These are phyloP conservation scores for Solanum appendiculatum DNA, from an alignment of 257 asterid species.

Conservation along the genomic window DNA sequence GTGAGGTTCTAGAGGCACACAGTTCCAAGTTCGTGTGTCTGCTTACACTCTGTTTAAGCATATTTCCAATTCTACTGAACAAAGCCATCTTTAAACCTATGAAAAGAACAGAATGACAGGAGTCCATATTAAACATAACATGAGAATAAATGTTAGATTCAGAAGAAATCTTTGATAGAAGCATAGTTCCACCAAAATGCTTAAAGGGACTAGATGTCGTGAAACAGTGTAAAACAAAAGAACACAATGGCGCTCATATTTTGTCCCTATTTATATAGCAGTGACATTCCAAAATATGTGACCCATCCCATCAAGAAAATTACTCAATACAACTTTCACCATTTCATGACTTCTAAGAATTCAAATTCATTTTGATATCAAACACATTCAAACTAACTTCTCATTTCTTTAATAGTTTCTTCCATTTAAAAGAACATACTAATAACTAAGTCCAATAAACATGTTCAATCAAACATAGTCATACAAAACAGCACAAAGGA, in stretches of 20 bases:
- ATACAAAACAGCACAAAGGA: not conserved
- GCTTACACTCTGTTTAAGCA: slow-evolving; percentile 43
- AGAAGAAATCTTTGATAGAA: not conserved
- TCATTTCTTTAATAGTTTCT: not conserved
- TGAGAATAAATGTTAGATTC: not conserved
- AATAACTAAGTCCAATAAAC: not conserved
- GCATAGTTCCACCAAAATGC: not conserved
- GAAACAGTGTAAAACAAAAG: not conserved
- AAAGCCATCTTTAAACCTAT: slow-evolving; percentile 65
- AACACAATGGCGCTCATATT: not conserved
- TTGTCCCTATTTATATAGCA: not conserved
- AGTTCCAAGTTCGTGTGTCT: slow-evolving; percentile 29
- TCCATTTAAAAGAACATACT: not conserved
- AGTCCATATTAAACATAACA: not conserved
- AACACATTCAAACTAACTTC: not conserved
- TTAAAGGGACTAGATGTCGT: not conserved
- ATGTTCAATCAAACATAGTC: not conserved
- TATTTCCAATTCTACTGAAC: slow-evolving; percentile 50
- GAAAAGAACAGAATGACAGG: not conserved
- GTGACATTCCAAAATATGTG: not conserved
- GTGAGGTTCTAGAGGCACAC: slow-evolving; percentile 35
- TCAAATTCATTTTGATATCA: not conserved
- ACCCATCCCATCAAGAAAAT: not conserved
- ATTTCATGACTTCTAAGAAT: not conserved
- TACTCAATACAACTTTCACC: not conserved